Evolutionary conservation across 768 basidiomycete genomes (phyloP), one percentile per base, ranked within the genome.

Genomic region (Kwoniella europaea): DNA sequence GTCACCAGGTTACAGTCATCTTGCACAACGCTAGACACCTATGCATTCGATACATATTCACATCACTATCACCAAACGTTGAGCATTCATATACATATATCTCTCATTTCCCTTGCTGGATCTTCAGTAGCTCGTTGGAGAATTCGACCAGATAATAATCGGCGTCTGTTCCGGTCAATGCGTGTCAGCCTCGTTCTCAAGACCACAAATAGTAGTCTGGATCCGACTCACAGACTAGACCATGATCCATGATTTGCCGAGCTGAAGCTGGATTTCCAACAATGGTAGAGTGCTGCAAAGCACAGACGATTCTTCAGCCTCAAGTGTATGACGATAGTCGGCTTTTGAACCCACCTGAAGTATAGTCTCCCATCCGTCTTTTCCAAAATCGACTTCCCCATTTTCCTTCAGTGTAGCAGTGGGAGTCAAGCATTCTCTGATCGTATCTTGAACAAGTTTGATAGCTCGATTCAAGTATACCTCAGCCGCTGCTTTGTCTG

Each of bases 131-230:
- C 61, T 77, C 73, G 42, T 81, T 81, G 2, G 76, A 78, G 53
- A 69, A 79, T 63, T 81, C 77, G 10, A 81, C 57, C 12, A 77
- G 60, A 53, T 81, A 81, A 68, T 81, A 81, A 58, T 81, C 78
- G 57, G 77, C 79, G 64, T 79, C 79, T 81, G 54, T n/a, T 3
- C 2, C 13, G 2, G 13, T 29, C 41, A 9, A 52, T 63, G 46
- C 46, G 46, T 1, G 16, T 56, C 41, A 42, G 13, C 44, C 35
- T 35, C 35, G 35, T 35, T 35, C 35, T 5, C 3, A 35, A 35
- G 35, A 35, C 35, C 6, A 35, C 35, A 35, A 7, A 35, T 35
- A 35, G 35, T 35, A 35, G 35, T 35, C 35, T 9, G 56, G 12
- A 13, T 7, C 1, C n/a, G 10, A 77, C 79, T 77, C 71, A 81